phyloP scores from a whole-genome alignment of 225 moss, liverwort and hornwort genomes.

The Lunularia cruciata region DNA sequence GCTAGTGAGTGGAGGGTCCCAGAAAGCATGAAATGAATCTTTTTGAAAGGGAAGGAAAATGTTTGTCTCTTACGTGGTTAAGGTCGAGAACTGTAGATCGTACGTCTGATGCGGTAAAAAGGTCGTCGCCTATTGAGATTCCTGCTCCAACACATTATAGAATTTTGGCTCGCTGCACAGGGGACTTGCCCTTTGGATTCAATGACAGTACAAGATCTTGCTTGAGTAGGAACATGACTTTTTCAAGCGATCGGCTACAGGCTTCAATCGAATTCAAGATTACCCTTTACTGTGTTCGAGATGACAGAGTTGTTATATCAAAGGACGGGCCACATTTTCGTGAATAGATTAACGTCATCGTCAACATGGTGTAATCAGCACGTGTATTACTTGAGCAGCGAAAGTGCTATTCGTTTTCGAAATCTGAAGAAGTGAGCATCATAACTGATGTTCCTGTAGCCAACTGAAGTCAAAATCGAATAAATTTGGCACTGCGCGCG shows the following conservation, averaged over 20 bases:
- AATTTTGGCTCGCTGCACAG: neutral
- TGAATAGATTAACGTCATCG: neutral
- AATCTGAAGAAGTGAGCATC: too few relatives aligned
- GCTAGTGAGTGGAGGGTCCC: too few relatives aligned
- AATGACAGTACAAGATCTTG: neutral
- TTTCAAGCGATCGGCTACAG: neutral
- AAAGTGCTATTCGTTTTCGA: too few relatives aligned
- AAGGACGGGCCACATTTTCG: neutral
- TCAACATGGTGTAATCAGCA: too few relatives aligned
- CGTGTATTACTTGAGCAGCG: too few relatives aligned
- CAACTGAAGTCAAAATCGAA: too few relatives aligned
- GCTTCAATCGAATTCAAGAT: neutral
- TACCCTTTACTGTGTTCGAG: conserved; percentile 1
- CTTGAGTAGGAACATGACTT: neutral
- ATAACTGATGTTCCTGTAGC: too few relatives aligned
- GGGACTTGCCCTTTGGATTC: neutral
- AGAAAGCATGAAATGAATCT: neutral
- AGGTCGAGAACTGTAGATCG: neutral
- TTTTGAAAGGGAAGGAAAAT: too few relatives aligned
- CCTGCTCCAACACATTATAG: neutral
- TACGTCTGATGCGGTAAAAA: neutral
- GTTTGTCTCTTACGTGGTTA: neutral
- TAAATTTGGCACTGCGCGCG: too few relatives aligned
- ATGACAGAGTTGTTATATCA: conserved; percentile 2
- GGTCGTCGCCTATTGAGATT: conserved; percentile 1